These are phyloP conservation scores for Cryphonectria naterciae DNA, from an alignment of 2,329 filamentous ascomycete species.

Conservation along the genomic window DNA sequence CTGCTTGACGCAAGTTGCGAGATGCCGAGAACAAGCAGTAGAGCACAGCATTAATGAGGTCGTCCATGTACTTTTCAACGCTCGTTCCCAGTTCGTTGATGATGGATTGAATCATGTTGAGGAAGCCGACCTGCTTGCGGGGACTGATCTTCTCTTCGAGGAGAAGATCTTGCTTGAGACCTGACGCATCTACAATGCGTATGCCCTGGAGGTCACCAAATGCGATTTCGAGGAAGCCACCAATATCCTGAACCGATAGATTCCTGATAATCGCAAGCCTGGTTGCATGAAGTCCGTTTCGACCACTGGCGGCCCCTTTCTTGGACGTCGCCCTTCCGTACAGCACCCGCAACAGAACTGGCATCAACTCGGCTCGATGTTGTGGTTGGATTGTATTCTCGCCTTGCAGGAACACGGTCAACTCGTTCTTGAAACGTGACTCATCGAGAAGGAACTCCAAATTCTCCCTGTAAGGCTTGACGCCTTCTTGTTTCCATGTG, in stretches of 20 bases:
- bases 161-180: slow-evolving; percentile 57
- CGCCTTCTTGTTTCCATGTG: slow-evolving; percentile 81
- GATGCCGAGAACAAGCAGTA: slow-evolving; percentile 79
- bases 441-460: slow-evolving; percentile 88
- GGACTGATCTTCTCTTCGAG: slow-evolving; percentile 62
- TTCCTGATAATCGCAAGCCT: slow-evolving; percentile 81
- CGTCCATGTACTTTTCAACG: slow-evolving; percentile 68
- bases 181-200: slow-evolving; percentile 56
- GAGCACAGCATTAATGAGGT: slow-evolving; percentile 75
- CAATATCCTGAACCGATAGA: slow-evolving; percentile 73
- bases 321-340: slow-evolving; percentile 89
- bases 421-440: slow-evolving; percentile 86
- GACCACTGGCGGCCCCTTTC: slow-evolving; percentile 75
- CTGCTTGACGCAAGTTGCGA: slow-evolving; percentile 44
- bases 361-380: slow-evolving; percentile 77
- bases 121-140: slow-evolving; percentile 85
- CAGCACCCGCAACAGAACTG: slow-evolving; percentile 81
- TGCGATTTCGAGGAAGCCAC: slow-evolving; percentile 81
- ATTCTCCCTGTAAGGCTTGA: slow-evolving; percentile 82
- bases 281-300: slow-evolving; percentile 79
- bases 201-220: slow-evolving; percentile 71
- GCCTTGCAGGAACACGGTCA: slow-evolving; percentile 84
- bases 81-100: slow-evolving; percentile 81
- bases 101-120: slow-evolving; percentile 89
- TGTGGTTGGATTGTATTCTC: slow-evolving; percentile 73